Evolutionary conservation across 768 basidiomycete genomes (phyloP).

Genomic region (Zangia roseola): DNA sequence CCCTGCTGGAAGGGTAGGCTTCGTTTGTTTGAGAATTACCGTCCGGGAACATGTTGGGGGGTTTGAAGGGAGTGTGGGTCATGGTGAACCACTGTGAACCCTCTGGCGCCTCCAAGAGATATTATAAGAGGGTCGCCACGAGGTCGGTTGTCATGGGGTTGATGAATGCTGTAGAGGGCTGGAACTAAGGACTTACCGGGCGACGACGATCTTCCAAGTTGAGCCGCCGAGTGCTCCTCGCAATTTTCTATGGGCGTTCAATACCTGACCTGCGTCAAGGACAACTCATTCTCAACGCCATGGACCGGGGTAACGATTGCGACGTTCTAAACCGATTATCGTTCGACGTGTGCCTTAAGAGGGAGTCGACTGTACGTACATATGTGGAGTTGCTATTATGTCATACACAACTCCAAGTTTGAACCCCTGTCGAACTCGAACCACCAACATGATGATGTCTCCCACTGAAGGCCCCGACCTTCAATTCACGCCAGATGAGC

Average conservation of each 20-base stretch:
- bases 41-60: conserved; percentile 11
- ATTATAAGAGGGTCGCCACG: conserved; percentile 12
- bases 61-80: conserved; percentile 4
- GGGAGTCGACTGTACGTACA: no score
- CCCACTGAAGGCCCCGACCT: no score
- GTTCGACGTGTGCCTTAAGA: no score
- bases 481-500: no score
- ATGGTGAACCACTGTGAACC: conserved; percentile 3
- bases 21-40: background rate
- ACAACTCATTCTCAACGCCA: no score
- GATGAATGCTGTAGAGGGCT: conserved; percentile 5
- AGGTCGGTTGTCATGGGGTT: background rate
- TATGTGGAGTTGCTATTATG: no score
- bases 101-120: background rate
- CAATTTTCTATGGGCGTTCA: conserved; percentile 13
- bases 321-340: no score
- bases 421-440: no score
- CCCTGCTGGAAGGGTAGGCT: background rate
- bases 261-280: no score
- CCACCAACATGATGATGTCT: no score
- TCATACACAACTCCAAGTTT: no score
- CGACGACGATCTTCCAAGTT: conserved; percentile 11
- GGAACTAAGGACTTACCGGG: conserved; percentile 7
- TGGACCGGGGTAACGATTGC: no score
- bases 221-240: conserved; percentile 7